These are phyloP conservation scores for Colletotrichum sojae DNA, from an alignment of 2,329 filamentous ascomycete species.

Conservation along the genomic window DNA sequence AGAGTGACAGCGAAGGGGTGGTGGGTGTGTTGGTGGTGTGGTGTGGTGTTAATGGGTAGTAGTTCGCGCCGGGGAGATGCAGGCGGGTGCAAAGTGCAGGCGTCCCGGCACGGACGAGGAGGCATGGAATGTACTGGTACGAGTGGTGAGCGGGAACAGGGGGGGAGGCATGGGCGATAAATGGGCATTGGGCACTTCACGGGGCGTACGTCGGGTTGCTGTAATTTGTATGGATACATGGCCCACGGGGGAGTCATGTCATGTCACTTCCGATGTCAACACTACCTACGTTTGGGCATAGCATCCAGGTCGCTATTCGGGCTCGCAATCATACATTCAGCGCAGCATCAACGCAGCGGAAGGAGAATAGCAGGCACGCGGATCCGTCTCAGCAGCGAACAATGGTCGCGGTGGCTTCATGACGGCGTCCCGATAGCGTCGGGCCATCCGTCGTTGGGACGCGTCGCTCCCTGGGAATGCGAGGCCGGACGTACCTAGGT, in stretches of 20 bases:
- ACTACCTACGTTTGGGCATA: background rate
- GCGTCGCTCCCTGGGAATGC: too few species aligned
- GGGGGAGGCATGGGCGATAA: background rate
- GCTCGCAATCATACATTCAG: background rate
- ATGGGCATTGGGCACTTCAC: background rate
- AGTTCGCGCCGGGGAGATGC: constrained; percentile 22
- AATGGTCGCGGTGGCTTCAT: constrained; percentile 20
- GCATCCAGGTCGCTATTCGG: background rate
- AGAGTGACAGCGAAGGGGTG: constrained; percentile 36
- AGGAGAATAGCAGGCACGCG: constrained; percentile 11
- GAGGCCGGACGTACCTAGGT: too few species aligned
- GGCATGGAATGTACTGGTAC: constrained; percentile 29
- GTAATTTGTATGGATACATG: background rate
- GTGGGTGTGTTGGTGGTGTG: background rate
- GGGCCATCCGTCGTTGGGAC: too few species aligned
- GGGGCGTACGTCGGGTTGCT: too few species aligned
- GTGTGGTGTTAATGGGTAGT: background rate
- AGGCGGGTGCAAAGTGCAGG: constrained; percentile 18
- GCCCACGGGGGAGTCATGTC: constrained; percentile 8
- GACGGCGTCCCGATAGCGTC: constrained; percentile 18
- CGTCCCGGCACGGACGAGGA: background rate
- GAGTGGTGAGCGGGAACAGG: constrained; percentile 1
- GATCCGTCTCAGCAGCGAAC: constrained; percentile 17
- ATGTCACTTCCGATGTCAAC: constrained; percentile 10
- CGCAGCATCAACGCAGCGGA: too few species aligned